Conservation (phyloP, 371 early-diverging fungal species). For the Mortierella sp. region DNA sequence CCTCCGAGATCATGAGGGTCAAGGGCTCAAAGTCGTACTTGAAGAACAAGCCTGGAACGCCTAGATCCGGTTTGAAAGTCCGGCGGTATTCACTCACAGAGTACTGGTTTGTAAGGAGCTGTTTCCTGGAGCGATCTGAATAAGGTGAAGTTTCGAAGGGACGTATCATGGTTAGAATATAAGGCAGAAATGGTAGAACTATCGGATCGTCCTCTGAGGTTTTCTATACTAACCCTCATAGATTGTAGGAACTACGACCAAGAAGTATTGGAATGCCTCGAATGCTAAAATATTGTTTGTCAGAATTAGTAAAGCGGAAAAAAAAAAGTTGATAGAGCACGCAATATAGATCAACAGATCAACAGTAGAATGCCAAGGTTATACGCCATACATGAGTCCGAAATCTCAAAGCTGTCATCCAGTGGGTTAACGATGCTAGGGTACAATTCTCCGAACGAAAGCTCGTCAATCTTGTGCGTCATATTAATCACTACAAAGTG, state of each 20-base stretch:
- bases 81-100: slow-evolving; percentile 87
- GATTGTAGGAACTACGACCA: slow-evolving; percentile 90
- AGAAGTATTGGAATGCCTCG: slow-evolving; percentile 86
- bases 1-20: slow-evolving; percentile 82
- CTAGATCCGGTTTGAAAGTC: slow-evolving; percentile 56
- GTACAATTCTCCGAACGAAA: slow-evolving; percentile 90
- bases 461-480: slow-evolving; percentile 91
- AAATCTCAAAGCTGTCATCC: slow-evolving; percentile 80
- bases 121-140: slow-evolving; percentile 62
- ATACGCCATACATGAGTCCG: slow-evolving; percentile 64
- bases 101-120: slow-evolving; percentile 90
- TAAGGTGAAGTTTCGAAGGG: slow-evolving; percentile 23
- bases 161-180: background rate
- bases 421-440: slow-evolving; percentile 90
- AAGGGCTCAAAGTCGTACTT: slow-evolving; percentile 94
- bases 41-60: slow-evolving; percentile 84
- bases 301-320: background rate
- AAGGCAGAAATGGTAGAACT: background rate
- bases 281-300: slow-evolving; percentile 59
- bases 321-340: background rate
- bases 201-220: background rate
- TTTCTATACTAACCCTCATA: slow-evolving; percentile 66
- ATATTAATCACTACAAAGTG: slow-evolving; percentile 82
- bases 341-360: background rate
- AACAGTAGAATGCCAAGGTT: background rate